Conservation (phyloP, 495 filamentous ascomycete species). For the Achaetomiella virescens region DNA sequence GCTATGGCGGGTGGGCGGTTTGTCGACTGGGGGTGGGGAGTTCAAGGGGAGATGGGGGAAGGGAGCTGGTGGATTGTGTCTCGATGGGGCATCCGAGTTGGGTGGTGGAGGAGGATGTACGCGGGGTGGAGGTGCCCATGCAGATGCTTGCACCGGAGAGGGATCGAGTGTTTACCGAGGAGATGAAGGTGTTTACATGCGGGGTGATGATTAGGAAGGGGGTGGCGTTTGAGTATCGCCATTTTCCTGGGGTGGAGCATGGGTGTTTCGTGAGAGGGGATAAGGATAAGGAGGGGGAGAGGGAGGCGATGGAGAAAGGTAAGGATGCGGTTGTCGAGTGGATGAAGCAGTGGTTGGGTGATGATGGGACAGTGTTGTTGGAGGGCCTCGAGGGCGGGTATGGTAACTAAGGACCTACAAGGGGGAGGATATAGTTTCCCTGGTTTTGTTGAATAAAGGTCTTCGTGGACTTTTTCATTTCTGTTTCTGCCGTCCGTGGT, state of each 20-base stretch:
- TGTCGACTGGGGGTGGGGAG: slow-evolving; percentile 44
- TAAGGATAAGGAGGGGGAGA: slow-evolving; percentile 35
- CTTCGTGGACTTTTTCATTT: too few species aligned
- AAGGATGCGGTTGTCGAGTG: slow-evolving; percentile 43
- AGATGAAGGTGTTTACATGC: slow-evolving; percentile 47
- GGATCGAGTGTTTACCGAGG: slow-evolving; percentile 42
- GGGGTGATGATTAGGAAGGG: slow-evolving; percentile 35
- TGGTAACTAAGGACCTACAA: too few species aligned
- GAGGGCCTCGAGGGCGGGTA: too few species aligned
- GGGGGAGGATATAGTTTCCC: too few species aligned
- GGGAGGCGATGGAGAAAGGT: slow-evolving; percentile 40
- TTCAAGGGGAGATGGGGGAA: too few species aligned
- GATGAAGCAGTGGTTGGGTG: slow-evolving; percentile 35
- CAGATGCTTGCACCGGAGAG: slow-evolving; percentile 55
- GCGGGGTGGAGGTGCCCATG: slow-evolving; percentile 45
- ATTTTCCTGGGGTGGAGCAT: slow-evolving; percentile 52
- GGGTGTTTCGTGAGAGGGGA: slow-evolving; percentile 44
- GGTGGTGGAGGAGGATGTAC: slow-evolving; percentile 45
- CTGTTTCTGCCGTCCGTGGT: too few species aligned
- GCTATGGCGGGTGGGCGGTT: slow-evolving; percentile 55
- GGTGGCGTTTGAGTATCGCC: slow-evolving; percentile 51
- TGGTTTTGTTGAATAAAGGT: too few species aligned
- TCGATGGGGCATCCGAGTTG: slow-evolving; percentile 49
- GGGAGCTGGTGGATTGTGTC: slow-evolving; percentile 50
- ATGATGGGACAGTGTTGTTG: neutral